A percentile compares a stretch with the other conserved stretches of the same genome.
These are phyloP conservation scores for Calonectria pauciramosa DNA, from an alignment of 2,329 filamentous ascomycete species.

Conservation along the genomic window DNA sequence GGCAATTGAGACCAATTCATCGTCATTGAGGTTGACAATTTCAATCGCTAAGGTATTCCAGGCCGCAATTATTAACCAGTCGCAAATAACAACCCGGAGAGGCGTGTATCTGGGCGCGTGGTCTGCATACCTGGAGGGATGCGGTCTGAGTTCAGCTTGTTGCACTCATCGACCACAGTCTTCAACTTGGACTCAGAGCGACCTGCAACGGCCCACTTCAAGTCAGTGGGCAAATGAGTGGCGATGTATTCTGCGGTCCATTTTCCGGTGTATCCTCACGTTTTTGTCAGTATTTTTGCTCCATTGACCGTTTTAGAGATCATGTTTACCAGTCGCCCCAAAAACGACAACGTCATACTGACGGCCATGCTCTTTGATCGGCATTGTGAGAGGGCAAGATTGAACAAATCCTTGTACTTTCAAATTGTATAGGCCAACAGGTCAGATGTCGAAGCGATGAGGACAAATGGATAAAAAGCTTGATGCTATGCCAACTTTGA, in stretches of 20 bases:
- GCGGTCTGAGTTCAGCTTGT: constrained; percentile 77
- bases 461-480: neutral
- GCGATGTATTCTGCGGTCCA: constrained; percentile 83
- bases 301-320: neutral
- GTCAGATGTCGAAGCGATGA: neutral
- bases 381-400: constrained; percentile 51
- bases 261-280: constrained; percentile 84
- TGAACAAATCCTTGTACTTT: neutral
- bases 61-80: constrained; percentile 15
- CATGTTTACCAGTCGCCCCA: constrained; percentile 66
- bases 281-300: constrained; percentile 26
- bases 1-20: constrained; percentile 62
- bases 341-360: constrained; percentile 71
- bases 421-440: neutral
- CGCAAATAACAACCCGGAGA: neutral
- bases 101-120: neutral
- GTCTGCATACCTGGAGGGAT: constrained; percentile 72
- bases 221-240: constrained; percentile 76
- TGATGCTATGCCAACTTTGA: constrained; percentile 27
- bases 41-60: constrained; percentile 61
- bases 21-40: constrained; percentile 61
- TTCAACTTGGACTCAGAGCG: constrained; percentile 84
- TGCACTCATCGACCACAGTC: constrained; percentile 75
- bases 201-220: constrained; percentile 91
- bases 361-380: constrained; percentile 62